Evolutionary conservation across 306 rosid species (phyloP).

Genomic region (Macrotyloma uniflorum): DNA sequence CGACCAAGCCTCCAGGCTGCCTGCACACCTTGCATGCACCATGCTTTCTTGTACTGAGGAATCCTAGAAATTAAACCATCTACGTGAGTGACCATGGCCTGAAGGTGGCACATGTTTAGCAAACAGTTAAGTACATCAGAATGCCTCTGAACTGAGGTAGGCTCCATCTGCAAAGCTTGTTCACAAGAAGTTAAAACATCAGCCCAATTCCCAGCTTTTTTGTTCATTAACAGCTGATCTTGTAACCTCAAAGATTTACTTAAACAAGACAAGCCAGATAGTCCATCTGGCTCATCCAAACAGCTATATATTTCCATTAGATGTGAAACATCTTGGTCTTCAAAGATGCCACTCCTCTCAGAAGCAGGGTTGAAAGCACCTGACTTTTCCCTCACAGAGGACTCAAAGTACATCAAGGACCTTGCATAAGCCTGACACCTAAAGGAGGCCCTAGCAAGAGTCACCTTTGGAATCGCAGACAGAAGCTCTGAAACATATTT

Average conservation of each 20-base stretch:
- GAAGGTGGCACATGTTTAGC: constrained; percentile 97
- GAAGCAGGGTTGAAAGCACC: constrained; percentile 99
- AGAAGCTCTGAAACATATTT: constrained; percentile 87
- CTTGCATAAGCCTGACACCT: constrained; percentile 97
- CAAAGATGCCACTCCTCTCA: constrained; percentile 83
- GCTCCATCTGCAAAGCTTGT: constrained; percentile 97
- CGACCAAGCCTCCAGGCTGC: constrained; percentile 99
- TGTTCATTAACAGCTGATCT: constrained; percentile 86
- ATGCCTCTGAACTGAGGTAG: constrained; percentile 89
- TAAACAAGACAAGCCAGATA: constrained; percentile 83
- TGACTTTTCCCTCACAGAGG: constrained; percentile 74
- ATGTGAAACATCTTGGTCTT: constrained; percentile 82
- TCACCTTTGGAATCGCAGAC: constrained; percentile 79
- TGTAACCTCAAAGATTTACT: constrained; percentile 77
- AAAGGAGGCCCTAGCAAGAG: constrained; percentile 92
- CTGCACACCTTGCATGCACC: constrained; percentile 99
- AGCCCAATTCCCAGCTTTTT: constrained; percentile 95
- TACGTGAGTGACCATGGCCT: constrained; percentile 97
- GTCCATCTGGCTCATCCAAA: constrained; percentile 96
- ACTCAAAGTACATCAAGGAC: constrained; percentile 95
- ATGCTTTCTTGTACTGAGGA: constrained; percentile 85
- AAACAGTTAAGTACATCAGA: constrained; percentile 95
- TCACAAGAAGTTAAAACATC: constrained; percentile 93
- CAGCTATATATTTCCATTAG: constrained; percentile 93
- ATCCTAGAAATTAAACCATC: constrained; percentile 91